Conservation (phyloP, 2,329 filamentous ascomycete genomes). For the Cladosporium cucumerinum region DNA sequence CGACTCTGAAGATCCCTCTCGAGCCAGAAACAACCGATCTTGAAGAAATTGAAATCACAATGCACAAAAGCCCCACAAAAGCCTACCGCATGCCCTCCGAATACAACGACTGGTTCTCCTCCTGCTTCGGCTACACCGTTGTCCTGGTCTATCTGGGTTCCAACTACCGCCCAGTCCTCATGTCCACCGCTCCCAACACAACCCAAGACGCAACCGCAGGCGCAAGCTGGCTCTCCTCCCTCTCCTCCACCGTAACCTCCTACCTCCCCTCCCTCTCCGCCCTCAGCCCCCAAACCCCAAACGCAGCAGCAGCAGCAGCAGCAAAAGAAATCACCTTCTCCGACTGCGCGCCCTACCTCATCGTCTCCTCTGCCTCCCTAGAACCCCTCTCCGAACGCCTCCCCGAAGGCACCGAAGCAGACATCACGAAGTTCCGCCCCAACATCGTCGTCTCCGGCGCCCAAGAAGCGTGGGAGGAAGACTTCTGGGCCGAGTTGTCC, state of each 20-base stretch:
- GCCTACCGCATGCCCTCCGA: slow-evolving; percentile 43
- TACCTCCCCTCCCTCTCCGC: slow-evolving; percentile 19
- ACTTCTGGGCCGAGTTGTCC: slow-evolving; percentile 41
- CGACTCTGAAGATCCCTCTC: slow-evolving; percentile 39
- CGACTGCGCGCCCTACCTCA: slow-evolving; percentile 71
- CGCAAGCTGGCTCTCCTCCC: slow-evolving; percentile 33
- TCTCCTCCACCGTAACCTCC: slow-evolving; percentile 26
- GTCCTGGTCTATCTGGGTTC: slow-evolving; percentile 44
- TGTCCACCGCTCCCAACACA: slow-evolving; percentile 27
- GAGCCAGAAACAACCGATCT: slow-evolving; percentile 37
- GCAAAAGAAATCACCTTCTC: slow-evolving; percentile 58
- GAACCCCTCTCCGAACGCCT: slow-evolving; percentile 55
- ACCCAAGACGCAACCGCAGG: background rate
- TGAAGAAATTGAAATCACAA: slow-evolving; percentile 38
- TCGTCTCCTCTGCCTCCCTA: slow-evolving; percentile 69
- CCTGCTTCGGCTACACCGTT: slow-evolving; percentile 43
- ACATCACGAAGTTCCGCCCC: slow-evolving; percentile 47
- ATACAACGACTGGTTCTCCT: slow-evolving; percentile 44
- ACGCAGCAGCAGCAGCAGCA: background rate
- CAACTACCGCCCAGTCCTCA: slow-evolving; percentile 41
- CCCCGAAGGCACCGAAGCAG: slow-evolving; percentile 36
- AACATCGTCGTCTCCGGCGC: slow-evolving; percentile 46
- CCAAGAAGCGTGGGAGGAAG: slow-evolving; percentile 43
- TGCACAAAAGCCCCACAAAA: slow-evolving; percentile 43
- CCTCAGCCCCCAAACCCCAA: slow-evolving; percentile 16